A percentile compares a stretch with the other conserved stretches of the same genome.
These are phyloP conservation scores for Stachybotrys chartarum DNA, from an alignment of 2,329 filamentous ascomycete species.

Conservation along the genomic window DNA sequence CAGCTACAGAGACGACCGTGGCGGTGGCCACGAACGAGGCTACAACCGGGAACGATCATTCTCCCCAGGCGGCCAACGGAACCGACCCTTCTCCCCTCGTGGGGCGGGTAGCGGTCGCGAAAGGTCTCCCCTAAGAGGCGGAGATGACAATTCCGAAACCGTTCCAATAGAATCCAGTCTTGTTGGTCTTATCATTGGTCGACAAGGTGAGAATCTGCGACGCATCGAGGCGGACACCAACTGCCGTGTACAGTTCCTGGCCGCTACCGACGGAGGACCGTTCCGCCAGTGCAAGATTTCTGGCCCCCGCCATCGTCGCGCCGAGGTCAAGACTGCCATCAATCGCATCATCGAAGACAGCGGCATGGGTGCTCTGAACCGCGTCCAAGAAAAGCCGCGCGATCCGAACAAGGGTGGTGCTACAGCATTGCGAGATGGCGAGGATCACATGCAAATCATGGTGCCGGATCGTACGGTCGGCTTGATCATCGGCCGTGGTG, in stretches of 20 bases:
- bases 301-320: conserved; percentile 62
- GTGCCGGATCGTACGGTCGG: conserved; percentile 90
- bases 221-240: conserved; percentile 77
- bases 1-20: conserved; percentile 79
- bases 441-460: conserved; percentile 88
- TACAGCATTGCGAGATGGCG: conserved; percentile 61
- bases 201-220: conserved; percentile 81
- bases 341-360: conserved; percentile 82
- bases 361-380: conserved; percentile 40
- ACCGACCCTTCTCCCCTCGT: conserved; percentile 52
- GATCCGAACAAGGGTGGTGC: conserved; percentile 30
- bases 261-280: conserved; percentile 64
- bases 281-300: conserved; percentile 82
- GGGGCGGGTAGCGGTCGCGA: conserved; percentile 43
- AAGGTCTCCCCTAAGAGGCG: conserved; percentile 48
- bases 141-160: conserved; percentile 68
- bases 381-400: conserved; percentile 32
- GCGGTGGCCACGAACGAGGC: conserved; percentile 33
- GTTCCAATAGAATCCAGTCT: conserved; percentile 82
- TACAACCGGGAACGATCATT: conserved; percentile 64
- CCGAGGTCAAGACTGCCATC: conserved; percentile 75
- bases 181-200: conserved; percentile 84
- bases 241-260: conserved; percentile 82
- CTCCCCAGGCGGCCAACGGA: conserved; percentile 51
- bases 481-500: conserved; percentile 86